A percentile compares a stretch with the other conserved stretches of the same genome.
Conservation (phyloP, 768 basidiomycete species). For the Artomyces pyxidatus region DNA sequence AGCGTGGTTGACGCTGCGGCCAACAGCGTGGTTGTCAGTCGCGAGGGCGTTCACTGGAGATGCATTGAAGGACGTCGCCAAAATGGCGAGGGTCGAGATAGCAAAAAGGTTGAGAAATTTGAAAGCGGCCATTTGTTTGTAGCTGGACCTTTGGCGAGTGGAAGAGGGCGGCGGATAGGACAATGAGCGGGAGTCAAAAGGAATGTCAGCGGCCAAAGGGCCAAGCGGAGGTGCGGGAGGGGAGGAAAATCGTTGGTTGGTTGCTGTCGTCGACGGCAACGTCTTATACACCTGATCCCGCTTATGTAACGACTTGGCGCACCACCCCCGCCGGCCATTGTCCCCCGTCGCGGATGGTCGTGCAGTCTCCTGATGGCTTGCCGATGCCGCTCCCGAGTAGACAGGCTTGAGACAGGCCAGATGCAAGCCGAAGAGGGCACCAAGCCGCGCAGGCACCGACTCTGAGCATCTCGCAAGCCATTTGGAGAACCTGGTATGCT, state of each 20-base stretch:
- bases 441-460: not conserved
- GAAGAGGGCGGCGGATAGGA: not conserved
- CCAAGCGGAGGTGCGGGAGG: slow-evolving; percentile 1
- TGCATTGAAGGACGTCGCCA: slow-evolving; percentile 42
- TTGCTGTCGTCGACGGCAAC: not conserved
- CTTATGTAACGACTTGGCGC: not conserved
- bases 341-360: too few relatives aligned
- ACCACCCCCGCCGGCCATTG: not conserved
- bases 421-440: too few relatives aligned
- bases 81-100: slow-evolving; percentile 46
- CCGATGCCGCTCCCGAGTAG: not conserved
- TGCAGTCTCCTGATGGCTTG: not conserved
- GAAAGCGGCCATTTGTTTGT: slow-evolving; percentile 33
- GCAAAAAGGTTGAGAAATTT: slow-evolving; percentile 54
- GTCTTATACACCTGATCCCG: not conserved
- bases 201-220: slow-evolving; percentile 11
- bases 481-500: too few relatives aligned
- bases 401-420: too few relatives aligned
- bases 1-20: slow-evolving; percentile 35
- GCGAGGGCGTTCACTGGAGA: slow-evolving; percentile 47
- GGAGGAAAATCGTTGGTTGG: not conserved
- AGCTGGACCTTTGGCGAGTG: slow-evolving; percentile 6
- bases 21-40: slow-evolving; percentile 28
- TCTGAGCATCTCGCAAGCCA: not conserved
- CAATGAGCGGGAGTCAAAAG: slow-evolving; percentile 16